Base-by-base conservation (phyloP, 106 monocot species). In the Iris macrosiphon region DNA sequence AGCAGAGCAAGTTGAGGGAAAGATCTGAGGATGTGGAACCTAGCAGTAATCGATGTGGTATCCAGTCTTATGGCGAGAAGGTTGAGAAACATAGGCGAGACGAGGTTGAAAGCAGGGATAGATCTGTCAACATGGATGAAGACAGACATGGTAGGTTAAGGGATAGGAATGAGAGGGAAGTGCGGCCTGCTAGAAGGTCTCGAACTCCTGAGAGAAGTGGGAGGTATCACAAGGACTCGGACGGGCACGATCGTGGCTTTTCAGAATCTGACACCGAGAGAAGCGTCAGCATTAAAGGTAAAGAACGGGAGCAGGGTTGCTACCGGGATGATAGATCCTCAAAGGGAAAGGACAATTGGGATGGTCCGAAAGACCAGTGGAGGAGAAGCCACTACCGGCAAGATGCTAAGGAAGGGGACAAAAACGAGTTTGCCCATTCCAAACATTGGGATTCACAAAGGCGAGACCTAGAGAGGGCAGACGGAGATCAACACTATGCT, bases 231-330 rank as follows among this genome's bases (percentile, higher is more conserved):
- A 63, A 58, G 56, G 93, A 93, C 29, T 29, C 44, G 34, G 95
- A 89, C 59, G 85, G 80, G 10, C 70, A 42, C 42, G 84, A 85
- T n/a, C 60, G 71, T 31, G 88, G 65, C 4, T 59, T 55, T 67
- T 81, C 81, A 19, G 95, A 89, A 48, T 89, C 85, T 34, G 95
- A 96, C 32, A 77, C 62, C 37, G 90, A 91, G 54, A 82, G 74
- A 63, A 62, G 46, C 37, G 30, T 51, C 19, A 56, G 35, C 23
- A n/a, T 39, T 7, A 79, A 79, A 44, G 69, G 48, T 25, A 82
- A 72, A 45, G 74, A 74, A 14, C 23, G 51, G 44, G 72, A 62
- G n/a, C 70, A 50, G 53, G 79, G 71, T 18, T 51, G 29, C 19
- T 54, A 74, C 20, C 66, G 65, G 45, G 82, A 79, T 68, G 72